Evolutionary conservation across 352 stramenopile genomes (phyloP), one percentile per base, ranked within the genome.

Genomic region (Aphanomyces euteiches): DNA sequence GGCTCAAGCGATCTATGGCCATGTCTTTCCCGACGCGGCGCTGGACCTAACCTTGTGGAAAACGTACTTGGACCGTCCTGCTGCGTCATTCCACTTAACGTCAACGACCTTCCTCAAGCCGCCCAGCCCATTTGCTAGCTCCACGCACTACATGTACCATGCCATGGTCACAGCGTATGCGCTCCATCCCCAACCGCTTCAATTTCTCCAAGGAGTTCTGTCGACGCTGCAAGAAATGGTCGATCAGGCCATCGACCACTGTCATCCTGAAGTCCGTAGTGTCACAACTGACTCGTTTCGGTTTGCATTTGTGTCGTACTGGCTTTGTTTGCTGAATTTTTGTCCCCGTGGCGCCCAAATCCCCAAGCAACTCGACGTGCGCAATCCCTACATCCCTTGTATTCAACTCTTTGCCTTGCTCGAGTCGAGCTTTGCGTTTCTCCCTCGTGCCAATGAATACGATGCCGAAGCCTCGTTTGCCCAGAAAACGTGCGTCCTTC

Each of bases 111-210:
- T 59, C 10, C 43, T 50, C 43, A 50, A 12, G 10, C 43, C 43
- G 17, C 43, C 43, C 43, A 50, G 43, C 41, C 13, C 39, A 17
- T 15, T 43, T 41, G 4, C 36, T n/a, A 53, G n/a, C 15, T 28
- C 3, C 34, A 70, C 43, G 48, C 56, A 64, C 15, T 70, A 70
- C 28, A 39, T 70, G 10, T 47, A 70, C 47, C 64, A 70, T 43
- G 28, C 43, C 45, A n/a, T 56, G n/a, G 54, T 53, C 17, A 70
- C 64, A 36, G 37, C 17, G 17, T 70, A 56, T 21, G 64, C 28
- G 19, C 47, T 70, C 8, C 28, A 54, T n/a, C 64, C 64, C 34
- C 36, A 7, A 5, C 64, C 64, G 21, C 47, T 47, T 7, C 12
- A 39, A 4, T 53, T 63, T 37, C 47, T 61, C 17, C 39, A 61